These are phyloP conservation scores for Triglochin maritima DNA, from an alignment of 106 monocot genomes.

Conservation along the genomic window DNA sequence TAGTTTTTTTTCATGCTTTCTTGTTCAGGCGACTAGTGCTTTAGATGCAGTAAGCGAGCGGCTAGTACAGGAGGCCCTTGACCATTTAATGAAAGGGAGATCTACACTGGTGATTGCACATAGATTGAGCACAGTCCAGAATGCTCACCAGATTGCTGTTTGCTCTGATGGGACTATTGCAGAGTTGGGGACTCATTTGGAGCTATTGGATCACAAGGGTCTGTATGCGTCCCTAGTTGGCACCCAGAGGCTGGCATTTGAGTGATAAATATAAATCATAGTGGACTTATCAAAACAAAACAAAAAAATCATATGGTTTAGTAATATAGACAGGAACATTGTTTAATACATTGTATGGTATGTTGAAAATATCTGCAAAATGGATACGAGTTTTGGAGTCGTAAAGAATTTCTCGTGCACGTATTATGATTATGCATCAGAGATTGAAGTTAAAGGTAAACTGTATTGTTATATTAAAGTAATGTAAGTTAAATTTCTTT, in stretches of 20 bases:
- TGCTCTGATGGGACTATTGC: conserved; percentile 64
- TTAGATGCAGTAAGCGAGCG: conserved; percentile 87
- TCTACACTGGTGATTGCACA: conserved; percentile 94
- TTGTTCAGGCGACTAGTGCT: conserved; percentile 86
- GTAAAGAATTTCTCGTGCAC: too few species aligned
- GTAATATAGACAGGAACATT: too few species aligned
- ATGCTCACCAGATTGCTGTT: conserved; percentile 85
- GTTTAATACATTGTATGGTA: too few species aligned
- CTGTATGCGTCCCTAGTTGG: conserved; percentile 73
- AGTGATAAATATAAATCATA: conserved; percentile 19
- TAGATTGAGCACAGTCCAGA: conserved; percentile 91
- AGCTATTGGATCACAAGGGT: conserved; percentile 58
- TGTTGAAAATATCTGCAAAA: not conserved
- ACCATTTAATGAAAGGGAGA: conserved; percentile 82
- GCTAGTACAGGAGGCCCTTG: conserved; percentile 87
- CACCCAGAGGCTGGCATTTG: conserved; percentile 89
- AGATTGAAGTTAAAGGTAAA: too few species aligned
- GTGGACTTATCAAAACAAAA: too few species aligned
- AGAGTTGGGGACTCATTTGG: conserved; percentile 73
- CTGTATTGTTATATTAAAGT: too few species aligned
- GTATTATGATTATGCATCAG: too few species aligned
- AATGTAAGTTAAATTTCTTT: too few species aligned
- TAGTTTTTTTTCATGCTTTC: conserved; percentile 3
- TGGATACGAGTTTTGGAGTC: too few species aligned
- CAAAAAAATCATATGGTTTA: too few species aligned